These are phyloP conservation scores for Arthrobotrys pseudoclavata DNA, from an alignment of 2,329 filamentous ascomycete species.

Conservation along the genomic window DNA sequence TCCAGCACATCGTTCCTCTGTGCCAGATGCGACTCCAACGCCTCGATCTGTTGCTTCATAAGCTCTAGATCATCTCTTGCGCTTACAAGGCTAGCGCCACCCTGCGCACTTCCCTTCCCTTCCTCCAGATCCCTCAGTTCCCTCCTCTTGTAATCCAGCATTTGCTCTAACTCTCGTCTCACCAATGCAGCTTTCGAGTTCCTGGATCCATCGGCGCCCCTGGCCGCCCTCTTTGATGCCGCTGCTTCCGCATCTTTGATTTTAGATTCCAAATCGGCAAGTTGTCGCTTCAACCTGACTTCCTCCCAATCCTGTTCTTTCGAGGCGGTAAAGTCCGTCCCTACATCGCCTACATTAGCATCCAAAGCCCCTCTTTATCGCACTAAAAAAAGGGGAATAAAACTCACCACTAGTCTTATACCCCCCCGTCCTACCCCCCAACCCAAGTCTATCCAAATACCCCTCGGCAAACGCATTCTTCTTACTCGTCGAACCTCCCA, in stretches of 20 bases:
- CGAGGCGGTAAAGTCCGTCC: slow-evolving; percentile 89
- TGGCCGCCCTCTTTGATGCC: slow-evolving; percentile 74
- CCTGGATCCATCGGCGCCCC: slow-evolving; percentile 72
- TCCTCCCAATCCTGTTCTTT: slow-evolving; percentile 97
- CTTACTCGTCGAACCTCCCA: slow-evolving; percentile 81
- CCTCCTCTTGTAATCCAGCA: slow-evolving; percentile 93
- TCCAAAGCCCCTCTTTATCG: background rate
- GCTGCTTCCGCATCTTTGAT: slow-evolving; percentile 84
- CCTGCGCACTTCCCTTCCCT: slow-evolving; percentile 77
- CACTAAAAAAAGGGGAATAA: background rate
- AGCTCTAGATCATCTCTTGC: slow-evolving; percentile 87
- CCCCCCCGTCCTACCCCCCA: slow-evolving; percentile 76
- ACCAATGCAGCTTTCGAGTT: slow-evolving; percentile 89
- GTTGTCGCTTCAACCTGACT: slow-evolving; percentile 91
- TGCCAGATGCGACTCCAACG: slow-evolving; percentile 84
- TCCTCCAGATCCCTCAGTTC: slow-evolving; percentile 81
- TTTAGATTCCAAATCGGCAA: slow-evolving; percentile 89
- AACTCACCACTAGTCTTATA: slow-evolving; percentile 77
- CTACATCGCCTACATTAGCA: slow-evolving; percentile 43
- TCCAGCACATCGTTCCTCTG: slow-evolving; percentile 81
- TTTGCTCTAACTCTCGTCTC: slow-evolving; percentile 91
- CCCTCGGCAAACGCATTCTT: slow-evolving; percentile 98
- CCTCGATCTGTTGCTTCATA: slow-evolving; percentile 94
- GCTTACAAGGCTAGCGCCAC: slow-evolving; percentile 76
- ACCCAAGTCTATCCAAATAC: slow-evolving; percentile 89